Percentiles rank a stretch among this genome's conserved stretches.
Conservation (phyloP, 2,329 filamentous ascomycete genomes). For the Aspergillus viridinutans region DNA sequence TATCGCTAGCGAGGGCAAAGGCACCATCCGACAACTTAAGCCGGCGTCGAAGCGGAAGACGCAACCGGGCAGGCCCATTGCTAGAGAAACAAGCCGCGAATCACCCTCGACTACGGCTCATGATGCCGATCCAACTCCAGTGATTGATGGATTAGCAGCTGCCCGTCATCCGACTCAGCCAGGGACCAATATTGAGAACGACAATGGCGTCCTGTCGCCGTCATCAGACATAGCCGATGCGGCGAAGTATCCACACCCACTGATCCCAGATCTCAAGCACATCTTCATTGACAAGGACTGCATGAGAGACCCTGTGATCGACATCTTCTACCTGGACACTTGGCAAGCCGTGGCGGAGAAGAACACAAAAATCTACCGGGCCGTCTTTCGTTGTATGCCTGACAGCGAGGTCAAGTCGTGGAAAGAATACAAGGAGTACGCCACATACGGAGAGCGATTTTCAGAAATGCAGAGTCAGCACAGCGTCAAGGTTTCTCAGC, state of each 20-base stretch:
- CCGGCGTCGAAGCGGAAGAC: conserved; percentile 36
- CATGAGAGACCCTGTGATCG: conserved; percentile 84
- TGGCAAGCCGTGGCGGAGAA: conserved; percentile 87
- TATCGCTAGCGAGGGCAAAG: conserved; percentile 61
- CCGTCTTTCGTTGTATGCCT: conserved; percentile 94
- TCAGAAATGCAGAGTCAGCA: conserved; percentile 59
- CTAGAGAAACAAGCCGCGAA: conserved; percentile 16
- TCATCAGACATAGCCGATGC: conserved; percentile 41
- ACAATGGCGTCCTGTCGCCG: conserved; percentile 60
- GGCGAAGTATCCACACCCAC: conserved; percentile 46
- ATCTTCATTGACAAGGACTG: conserved; percentile 81
- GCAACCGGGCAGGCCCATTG: conserved; percentile 14
- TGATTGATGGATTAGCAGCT: conserved; percentile 20
- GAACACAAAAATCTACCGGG: conserved; percentile 90
- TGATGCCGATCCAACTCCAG: conserved; percentile 16
- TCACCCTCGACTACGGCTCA: conserved; percentile 13
- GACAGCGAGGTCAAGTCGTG: conserved; percentile 91
- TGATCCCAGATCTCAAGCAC: conserved; percentile 63
- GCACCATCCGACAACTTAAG: conserved; percentile 53
- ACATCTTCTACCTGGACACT: conserved; percentile 77
- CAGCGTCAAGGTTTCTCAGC: conserved; percentile 46
- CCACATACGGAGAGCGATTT: conserved; percentile 73
- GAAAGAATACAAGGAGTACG: conserved; percentile 86
- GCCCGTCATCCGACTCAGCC: conserved; percentile 66
- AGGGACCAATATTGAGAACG: conserved; percentile 76